Evolutionary conservation across 805 yeast species (phyloP).

Genomic region (Cyberlindnera amylophila): DNA sequence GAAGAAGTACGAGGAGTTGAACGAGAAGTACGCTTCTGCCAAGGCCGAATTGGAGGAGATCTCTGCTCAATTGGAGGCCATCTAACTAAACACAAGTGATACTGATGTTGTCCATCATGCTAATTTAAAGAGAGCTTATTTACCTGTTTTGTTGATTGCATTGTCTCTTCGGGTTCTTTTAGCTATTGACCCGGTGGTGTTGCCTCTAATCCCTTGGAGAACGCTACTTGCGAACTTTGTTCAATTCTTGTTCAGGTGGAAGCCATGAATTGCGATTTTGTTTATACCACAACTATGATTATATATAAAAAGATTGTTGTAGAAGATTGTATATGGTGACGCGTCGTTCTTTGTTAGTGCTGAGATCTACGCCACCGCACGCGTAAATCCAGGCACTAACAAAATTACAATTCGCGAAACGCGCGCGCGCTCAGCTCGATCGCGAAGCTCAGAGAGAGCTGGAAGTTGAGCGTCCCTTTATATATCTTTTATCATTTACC

Average conservation of each 20-base stretch:
- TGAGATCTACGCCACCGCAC: neutral
- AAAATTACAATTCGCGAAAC: neutral
- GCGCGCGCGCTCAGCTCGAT: neutral
- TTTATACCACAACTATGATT: neutral
- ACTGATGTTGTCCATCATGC: neutral
- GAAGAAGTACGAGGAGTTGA: slow-evolving; percentile 83
- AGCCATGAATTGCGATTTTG: slow-evolving; percentile 1
- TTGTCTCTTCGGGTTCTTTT: neutral
- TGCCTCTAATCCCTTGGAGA: slow-evolving; percentile 1
- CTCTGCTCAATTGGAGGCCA: slow-evolving; percentile 83
- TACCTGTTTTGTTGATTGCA: slow-evolving; percentile 7
- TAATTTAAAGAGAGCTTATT: neutral
- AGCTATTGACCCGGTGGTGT: neutral
- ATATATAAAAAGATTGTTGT: too few species aligned
- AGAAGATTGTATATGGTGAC: neutral
- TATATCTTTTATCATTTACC: too few species aligned
- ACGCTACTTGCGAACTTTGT: slow-evolving; percentile 3
- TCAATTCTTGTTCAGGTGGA: slow-evolving; percentile 8
- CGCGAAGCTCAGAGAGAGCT: too few species aligned
- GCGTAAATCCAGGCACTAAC: slow-evolving; percentile 8
- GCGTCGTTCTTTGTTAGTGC: neutral
- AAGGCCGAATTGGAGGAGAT: slow-evolving; percentile 95
- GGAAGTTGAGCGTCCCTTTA: too few species aligned
- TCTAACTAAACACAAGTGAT: slow-evolving; percentile 20
- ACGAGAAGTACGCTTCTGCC: slow-evolving; percentile 75